Conservation (phyloP, 352 stramenopile genomes). For the Phytophthora constricta region DNA sequence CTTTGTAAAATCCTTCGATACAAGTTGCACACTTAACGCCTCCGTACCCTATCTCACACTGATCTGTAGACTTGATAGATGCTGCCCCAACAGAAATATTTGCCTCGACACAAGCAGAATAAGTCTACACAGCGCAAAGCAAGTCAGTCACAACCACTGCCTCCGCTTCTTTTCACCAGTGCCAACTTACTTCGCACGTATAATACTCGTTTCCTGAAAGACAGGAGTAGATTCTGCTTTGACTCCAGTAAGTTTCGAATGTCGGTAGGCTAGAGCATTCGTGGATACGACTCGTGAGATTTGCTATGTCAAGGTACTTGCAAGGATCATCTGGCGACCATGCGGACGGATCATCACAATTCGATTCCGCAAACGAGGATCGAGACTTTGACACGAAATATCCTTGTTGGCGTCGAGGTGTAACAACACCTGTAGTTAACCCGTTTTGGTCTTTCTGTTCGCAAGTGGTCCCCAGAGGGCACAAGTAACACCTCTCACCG, state of each 20-base stretch:
- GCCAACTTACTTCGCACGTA: slow-evolving; percentile 64
- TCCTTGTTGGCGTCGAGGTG: slow-evolving; percentile 46
- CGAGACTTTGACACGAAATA: slow-evolving; percentile 58
- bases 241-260: slow-evolving; percentile 66
- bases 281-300: slow-evolving; percentile 50
- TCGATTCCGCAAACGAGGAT: slow-evolving; percentile 41
- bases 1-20: slow-evolving; percentile 56
- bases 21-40: slow-evolving; percentile 64
- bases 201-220: slow-evolving; percentile 69
- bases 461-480: slow-evolving; percentile 59
- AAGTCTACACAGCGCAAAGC: slow-evolving; percentile 23
- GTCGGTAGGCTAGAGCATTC: slow-evolving; percentile 40
- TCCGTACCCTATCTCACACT: slow-evolving; percentile 58
- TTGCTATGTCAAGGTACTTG: slow-evolving; percentile 29
- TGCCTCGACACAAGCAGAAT: slow-evolving; percentile 35
- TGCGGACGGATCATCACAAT: slow-evolving; percentile 42
- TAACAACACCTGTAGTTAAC: slow-evolving; percentile 42
- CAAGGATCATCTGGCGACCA: slow-evolving; percentile 66
- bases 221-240: slow-evolving; percentile 66
- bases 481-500: slow-evolving; percentile 65
- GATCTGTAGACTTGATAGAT: slow-evolving; percentile 17
- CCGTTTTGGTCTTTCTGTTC: slow-evolving; percentile 45
- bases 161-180: too few relatives aligned
- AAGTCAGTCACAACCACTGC: neutral
- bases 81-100: slow-evolving; percentile 21